Base-by-base conservation (phyloP, 2,329 filamentous ascomycete genomes). In the Colletotrichum zoysiae region DNA sequence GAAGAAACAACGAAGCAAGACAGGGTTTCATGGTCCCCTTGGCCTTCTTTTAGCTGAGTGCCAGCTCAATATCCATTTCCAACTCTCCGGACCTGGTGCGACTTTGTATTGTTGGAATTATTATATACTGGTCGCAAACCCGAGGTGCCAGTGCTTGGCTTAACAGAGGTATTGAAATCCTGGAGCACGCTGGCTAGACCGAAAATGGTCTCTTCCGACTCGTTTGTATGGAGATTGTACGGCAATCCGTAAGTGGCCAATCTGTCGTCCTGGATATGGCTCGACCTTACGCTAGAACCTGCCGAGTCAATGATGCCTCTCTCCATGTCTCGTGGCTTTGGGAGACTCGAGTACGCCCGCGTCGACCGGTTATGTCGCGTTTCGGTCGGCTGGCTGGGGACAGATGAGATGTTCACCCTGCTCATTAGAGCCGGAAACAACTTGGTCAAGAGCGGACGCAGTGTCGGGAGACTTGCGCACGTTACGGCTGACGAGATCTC, bases 381-480 rank as follows among this genome's bases (percentile, higher is more conserved):
- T 16, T 70, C 65, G 20, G 67, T 67, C 33, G 59, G 65, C 11
- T 72, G 55, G 20, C 70, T 60, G n/a, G 59, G 59, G 23, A 70
- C 26, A 9, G 65, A 72, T 26, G 67, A 70, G 33, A 63, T 38
- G 58, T 71, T 71, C 35, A 71, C 58, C 18, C 60, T 57, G 6
- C 65, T 67, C 65, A 65, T 69, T n/a, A 72, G 44, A 18, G 33
- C 51, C 5, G 70, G 70, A 56, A 72, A 72, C 18, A 65, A 6
- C 38, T 46, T 53, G 18, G 72, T 67, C 58, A 78, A 33, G 33
- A 77, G 65, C n/a, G 76, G 76, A 20, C 76, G 74, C 3, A 78
- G 68, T 7, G 75, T 77, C 38, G 76, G 74, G 12, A 78, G 74
- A 48, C 75, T 76, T 44, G 75, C 74, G 67, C 74, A 77, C 9